Base-by-base conservation (phyloP, 1,284 basidiomycete species). In the Rhodotorula sp. region DNA sequence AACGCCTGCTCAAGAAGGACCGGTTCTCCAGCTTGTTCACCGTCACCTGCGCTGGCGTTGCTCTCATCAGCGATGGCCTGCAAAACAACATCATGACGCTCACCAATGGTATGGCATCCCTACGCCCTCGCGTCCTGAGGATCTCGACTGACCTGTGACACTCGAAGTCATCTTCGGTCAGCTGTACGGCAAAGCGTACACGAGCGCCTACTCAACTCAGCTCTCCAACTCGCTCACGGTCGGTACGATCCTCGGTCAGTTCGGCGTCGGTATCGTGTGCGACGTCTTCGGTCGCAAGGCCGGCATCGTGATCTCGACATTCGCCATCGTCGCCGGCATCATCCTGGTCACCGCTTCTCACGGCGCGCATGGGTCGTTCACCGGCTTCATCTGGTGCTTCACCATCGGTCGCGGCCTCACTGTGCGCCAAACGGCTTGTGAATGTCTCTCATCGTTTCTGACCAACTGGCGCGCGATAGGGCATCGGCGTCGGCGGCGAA, bases 301-400 rank as follows among this genome's bases (percentile, higher is more conserved):
- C 34, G 89, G 89, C 14, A 85, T 91, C 63, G 87, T 91, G 27
- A 79, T 85, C 46, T 90, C 91, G 7, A 92, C 90, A 0, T 76
- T 87, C 46, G 79, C 90, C 46, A 90, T 92, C 72, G 87, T 90
- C 61, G 66, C 91, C 49, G 91, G 91, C 46, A 88, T 88, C 23
- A 89, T 85, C 45, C 84, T 92, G 50, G 87, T 86, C 13, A 91
- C 90, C 3, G 90, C 88, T 8, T 88, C 91, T 19, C 86, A 88
- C 76, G 90, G 88, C 4, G 84, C 85, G 1, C 81, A 87, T 57
- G 87, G 87, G 61, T 83, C 64, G 76, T 83, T 77, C 2, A 68
- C 64, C 1, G 89, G 88, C 42, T 82, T 91, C 58, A 89, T 91
- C 78, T 92, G 90, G 90, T 90, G 89, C 81, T 82, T 91, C 73